Base-by-base conservation (phyloP, 2,329 filamentous ascomycete genomes). In the Endothia cerciana region DNA sequence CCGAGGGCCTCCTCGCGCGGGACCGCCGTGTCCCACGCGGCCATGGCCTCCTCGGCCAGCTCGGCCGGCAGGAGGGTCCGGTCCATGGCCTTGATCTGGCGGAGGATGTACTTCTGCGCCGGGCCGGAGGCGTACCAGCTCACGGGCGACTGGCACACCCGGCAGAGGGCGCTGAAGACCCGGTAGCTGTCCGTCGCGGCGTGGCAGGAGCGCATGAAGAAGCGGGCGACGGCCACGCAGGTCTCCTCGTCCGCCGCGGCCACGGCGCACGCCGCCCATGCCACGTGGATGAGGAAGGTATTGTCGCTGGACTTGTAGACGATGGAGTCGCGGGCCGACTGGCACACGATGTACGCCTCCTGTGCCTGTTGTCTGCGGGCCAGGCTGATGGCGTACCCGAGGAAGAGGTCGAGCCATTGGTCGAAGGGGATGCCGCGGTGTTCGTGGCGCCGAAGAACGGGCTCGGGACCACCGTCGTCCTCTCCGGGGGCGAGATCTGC, bases 21-120 rank as follows among this genome's bases (percentile, higher is more conserved):
- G 63, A 43, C 62, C 17, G 68, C 65, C 49, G 61, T 57, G 56
- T 70, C 73, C 66, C 66, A 68, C n/a, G 60, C 56, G 30, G 70
- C 72, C 66, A 76, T 69, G 45, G 76, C 72, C 64, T 77, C 76
- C 36, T 79, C 77, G 49, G 82, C 78, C 17, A 83, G 79, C 17
- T 85, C 81, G 2, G 82, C 80, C 2, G 78, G 81, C 55, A 90
- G 81, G 3, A 91, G 82, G 4, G 82, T 80, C 69, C 86, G 90
- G 76, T 99, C 95, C 81, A 97, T 91, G 3, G 89, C 88, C 76
- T 97, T 96, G 78, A 99, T 92, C 77, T 97, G 93, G 4, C 95
- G 89, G 65, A 97, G 83, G 72, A 98, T 89, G 74, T 92, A 97
- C 76, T 98, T 98, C 77, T 97, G 93, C 25, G 90, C 89, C 0